Percentiles rank a stretch among this genome's conserved stretches.
phyloP scores from a whole-genome alignment of 768 basidiomycete species.

The Boletus barrowsii region DNA sequence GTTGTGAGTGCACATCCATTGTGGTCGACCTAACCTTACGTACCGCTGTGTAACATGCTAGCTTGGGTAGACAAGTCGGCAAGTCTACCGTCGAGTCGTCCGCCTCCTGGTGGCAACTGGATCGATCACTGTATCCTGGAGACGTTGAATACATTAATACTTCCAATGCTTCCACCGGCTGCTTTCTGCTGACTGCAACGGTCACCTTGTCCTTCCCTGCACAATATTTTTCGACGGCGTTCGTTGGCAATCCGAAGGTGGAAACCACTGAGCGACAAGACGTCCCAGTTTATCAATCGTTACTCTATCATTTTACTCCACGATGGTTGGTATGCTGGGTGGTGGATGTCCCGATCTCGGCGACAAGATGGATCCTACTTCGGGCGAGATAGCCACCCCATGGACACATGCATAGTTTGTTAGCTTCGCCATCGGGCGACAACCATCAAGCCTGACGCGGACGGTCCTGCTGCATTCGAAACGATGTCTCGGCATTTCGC shows the following conservation, averaged over 20 bases:
- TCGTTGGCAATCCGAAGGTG: neutral
- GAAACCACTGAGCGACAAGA: neutral
- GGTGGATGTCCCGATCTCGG: too few species aligned
- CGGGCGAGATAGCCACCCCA: too few species aligned
- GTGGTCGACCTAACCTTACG: neutral
- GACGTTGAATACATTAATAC: neutral
- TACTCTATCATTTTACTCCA: too few species aligned
- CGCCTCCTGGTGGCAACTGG: neutral
- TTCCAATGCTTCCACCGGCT: neutral
- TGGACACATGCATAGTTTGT: too few species aligned
- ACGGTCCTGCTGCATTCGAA: too few species aligned
- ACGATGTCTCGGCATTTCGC: too few species aligned
- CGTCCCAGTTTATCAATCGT: neutral
- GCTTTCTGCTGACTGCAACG: neutral
- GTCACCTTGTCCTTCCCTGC: neutral
- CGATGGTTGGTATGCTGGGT: too few species aligned
- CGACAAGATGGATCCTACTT: too few species aligned
- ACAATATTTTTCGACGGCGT: neutral
- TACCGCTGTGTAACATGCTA: neutral
- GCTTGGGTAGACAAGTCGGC: neutral
- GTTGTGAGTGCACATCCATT: neutral
- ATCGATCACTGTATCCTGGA: neutral
- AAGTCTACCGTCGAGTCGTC: neutral
- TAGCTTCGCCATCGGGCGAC: too few species aligned
- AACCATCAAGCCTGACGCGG: too few species aligned